phyloP scores from a whole-genome alignment of 2,329 filamentous ascomycete genomes.

The Raffaelea deltoideospora region DNA sequence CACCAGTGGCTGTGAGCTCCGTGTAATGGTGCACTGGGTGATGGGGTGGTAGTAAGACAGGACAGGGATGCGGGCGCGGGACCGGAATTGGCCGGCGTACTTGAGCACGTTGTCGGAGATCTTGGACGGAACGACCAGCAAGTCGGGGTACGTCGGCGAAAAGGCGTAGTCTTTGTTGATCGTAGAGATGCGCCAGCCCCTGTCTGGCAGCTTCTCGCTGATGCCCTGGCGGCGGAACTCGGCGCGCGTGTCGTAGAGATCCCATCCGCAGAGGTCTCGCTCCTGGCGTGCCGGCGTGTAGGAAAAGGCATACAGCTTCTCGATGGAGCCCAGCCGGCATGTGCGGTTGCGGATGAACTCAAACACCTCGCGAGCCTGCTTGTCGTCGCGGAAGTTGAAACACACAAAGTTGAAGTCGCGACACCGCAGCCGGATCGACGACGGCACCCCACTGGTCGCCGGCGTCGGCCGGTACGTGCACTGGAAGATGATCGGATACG shows the following conservation, averaged over 20 bases:
- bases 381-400: slow-evolving; percentile 69
- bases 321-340: slow-evolving; percentile 67
- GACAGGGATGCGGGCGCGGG: slow-evolving; percentile 72
- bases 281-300: slow-evolving; percentile 66
- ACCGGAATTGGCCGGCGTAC: slow-evolving; percentile 81
- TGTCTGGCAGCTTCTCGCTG: slow-evolving; percentile 60
- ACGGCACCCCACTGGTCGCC: slow-evolving; percentile 51
- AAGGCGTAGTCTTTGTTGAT: slow-evolving; percentile 87
- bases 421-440: slow-evolving; percentile 74
- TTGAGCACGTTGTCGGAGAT: slow-evolving; percentile 98
- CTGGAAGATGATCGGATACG: slow-evolving; percentile 78
- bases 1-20: slow-evolving; percentile 82
- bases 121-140: slow-evolving; percentile 69
- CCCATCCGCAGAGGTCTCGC: slow-evolving; percentile 63
- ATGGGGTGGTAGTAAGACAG: slow-evolving; percentile 90
- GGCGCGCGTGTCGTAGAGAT: slow-evolving; percentile 67
- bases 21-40: slow-evolving; percentile 92
- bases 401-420: slow-evolving; percentile 90
- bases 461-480: slow-evolving; percentile 67
- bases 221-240: slow-evolving; percentile 85
- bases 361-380: slow-evolving; percentile 67
- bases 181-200: slow-evolving; percentile 75
- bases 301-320: slow-evolving; percentile 81
- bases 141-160: slow-evolving; percentile 78
- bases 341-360: slow-evolving; percentile 72